A percentile compares a stretch with the other conserved stretches of the same genome.
These are phyloP conservation scores for Emericellopsis cladophorae DNA, from an alignment of 2,329 filamentous ascomycete species.

Conservation along the genomic window DNA sequence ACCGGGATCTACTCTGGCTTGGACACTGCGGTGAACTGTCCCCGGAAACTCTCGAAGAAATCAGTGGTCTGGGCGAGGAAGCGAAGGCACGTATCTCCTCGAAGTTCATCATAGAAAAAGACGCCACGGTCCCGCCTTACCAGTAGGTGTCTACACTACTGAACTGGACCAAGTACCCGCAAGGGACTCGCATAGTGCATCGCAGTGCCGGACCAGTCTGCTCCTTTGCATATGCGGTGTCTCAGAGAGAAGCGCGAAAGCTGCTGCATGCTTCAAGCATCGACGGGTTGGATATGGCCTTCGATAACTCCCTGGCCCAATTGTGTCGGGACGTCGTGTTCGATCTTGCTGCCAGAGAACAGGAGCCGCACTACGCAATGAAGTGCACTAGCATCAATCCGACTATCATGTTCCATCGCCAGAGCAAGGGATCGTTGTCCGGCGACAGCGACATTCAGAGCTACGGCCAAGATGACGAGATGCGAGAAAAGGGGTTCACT, in stretches of 20 bases:
- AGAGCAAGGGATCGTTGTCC: too few species aligned
- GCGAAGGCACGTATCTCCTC: too few species aligned
- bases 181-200: constrained; percentile 30
- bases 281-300: constrained; percentile 21
- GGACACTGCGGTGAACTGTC: constrained; percentile 31
- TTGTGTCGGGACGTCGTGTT: constrained; percentile 28
- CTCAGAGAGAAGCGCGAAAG: constrained; percentile 34
- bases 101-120: constrained; percentile 14
- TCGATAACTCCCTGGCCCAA: constrained; percentile 28
- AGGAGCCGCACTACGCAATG: constrained; percentile 2
- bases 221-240: constrained; percentile 41
- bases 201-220: constrained; percentile 24
- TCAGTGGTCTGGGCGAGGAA: constrained; percentile 12
- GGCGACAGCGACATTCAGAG: constrained; percentile 19
- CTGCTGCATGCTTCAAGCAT: constrained; percentile 28
- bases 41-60: constrained; percentile 6
- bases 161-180: constrained; percentile 19
- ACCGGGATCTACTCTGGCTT: constrained; percentile 39
- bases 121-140: constrained; percentile 22
- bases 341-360: constrained; percentile 8
- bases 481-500: constrained; percentile 15
- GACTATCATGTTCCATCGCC: constrained; percentile 9
- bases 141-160: constrained; percentile 21
- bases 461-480: constrained; percentile 5
- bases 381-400: constrained; percentile 20